These are phyloP conservation scores for Cercophora scortea DNA, from an alignment of 495 filamentous ascomycete species.

Conservation along the genomic window DNA sequence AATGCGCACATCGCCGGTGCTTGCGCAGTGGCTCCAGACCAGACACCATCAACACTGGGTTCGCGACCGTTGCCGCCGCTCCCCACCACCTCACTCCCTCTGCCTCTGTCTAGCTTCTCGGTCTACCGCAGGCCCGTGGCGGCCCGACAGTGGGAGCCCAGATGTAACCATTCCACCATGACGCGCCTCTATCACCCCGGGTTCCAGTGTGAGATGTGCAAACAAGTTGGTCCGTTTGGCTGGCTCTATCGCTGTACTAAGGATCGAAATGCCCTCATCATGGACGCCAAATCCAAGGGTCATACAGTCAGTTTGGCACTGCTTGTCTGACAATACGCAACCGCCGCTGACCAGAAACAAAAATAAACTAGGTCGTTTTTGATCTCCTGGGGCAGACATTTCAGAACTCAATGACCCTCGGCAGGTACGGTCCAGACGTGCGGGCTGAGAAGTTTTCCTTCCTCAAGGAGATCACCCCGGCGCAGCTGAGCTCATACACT, in stretches of 20 bases:
- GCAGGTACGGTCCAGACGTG: constrained; percentile 23
- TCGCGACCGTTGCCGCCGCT: too few relatives aligned
- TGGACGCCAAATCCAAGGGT: constrained; percentile 25
- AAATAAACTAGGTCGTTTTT: constrained; percentile 17
- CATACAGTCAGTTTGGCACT: constrained; percentile 17
- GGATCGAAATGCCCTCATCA: constrained; percentile 43
- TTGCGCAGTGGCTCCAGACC: too few relatives aligned
- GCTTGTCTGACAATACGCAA: not conserved
- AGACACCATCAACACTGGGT: too few relatives aligned
- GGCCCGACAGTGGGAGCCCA: constrained; percentile 14
- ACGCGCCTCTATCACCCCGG: constrained; percentile 40
- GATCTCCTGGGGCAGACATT: constrained; percentile 18
- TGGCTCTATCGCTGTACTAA: constrained; percentile 63
- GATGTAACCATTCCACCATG: constrained; percentile 56
- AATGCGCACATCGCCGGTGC: too few relatives aligned
- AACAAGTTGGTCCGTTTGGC: constrained; percentile 38
- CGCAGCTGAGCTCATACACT: constrained; percentile 36
- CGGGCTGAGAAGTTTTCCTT: constrained; percentile 30
- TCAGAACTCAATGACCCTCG: constrained; percentile 14
- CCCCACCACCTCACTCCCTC: not conserved
- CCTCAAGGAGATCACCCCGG: constrained; percentile 45
- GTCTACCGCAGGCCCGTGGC: not conserved
- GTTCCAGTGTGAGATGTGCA: constrained; percentile 45
- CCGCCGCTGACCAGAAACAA: not conserved
- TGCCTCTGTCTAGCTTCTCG: constrained; percentile 8